These are phyloP conservation scores for Pyrus hybrid DNA, from an alignment of 331 rosid genomes.

Conservation along the genomic window DNA sequence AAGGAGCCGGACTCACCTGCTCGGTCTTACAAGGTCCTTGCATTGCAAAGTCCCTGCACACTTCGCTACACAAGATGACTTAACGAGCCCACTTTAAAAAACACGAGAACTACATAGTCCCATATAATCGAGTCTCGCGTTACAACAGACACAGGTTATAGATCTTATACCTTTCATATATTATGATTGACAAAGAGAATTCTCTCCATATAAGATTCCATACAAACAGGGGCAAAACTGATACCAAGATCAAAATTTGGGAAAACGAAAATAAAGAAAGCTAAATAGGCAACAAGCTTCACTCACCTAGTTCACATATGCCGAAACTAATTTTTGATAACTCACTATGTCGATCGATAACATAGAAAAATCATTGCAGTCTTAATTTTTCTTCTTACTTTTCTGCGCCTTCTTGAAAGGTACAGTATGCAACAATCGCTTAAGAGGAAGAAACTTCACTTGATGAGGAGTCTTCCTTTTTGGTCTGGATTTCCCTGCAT, in stretches of 20 bases:
- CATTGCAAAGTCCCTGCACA: too few species aligned
- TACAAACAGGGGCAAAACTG: background rate
- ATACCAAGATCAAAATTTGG: background rate
- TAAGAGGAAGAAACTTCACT: slow-evolving; percentile 32
- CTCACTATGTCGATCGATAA: background rate
- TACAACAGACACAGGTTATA: too few species aligned
- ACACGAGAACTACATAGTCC: too few species aligned
- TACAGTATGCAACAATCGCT: slow-evolving; percentile 29
- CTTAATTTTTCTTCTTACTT: slow-evolving; percentile 24
- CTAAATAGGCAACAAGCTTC: background rate
- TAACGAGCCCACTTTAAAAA: too few species aligned
- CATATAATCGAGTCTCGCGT: too few species aligned
- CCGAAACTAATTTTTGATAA: background rate
- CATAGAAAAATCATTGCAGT: background rate
- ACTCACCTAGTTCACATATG: background rate
- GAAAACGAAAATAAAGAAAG: background rate
- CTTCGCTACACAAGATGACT: too few species aligned
- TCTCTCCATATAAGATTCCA: background rate
- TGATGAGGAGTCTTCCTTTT: slow-evolving; percentile 33
- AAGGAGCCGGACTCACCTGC: too few species aligned
- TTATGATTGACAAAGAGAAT: background rate
- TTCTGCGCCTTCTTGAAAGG: slow-evolving; percentile 50
- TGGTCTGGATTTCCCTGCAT: slow-evolving; percentile 40
- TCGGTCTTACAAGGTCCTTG: too few species aligned
- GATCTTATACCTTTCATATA: background rate